Percentiles rank a stretch among this genome's conserved stretches.
Conservation (phyloP, 768 basidiomycete species). For the Agaricus subrufescens region DNA sequence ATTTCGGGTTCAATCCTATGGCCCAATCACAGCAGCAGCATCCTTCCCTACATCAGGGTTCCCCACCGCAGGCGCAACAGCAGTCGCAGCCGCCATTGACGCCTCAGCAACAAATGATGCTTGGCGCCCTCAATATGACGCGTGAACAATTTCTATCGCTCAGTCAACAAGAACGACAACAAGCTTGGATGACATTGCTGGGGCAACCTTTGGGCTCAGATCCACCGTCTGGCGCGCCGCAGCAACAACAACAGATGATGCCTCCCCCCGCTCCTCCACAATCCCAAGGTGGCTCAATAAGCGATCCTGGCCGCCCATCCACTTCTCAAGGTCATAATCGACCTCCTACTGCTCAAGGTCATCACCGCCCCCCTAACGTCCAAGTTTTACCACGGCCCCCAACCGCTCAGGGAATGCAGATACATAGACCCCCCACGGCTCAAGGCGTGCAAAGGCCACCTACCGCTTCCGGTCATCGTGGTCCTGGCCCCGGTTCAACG, state of each 20-base stretch:
- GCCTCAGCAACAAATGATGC: conserved; percentile 13
- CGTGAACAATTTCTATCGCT: conserved; percentile 26
- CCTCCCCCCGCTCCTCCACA: conserved; percentile 23
- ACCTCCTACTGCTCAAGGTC: conserved; percentile 7
- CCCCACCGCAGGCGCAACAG: conserved; percentile 6
- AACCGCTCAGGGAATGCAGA: conserved; percentile 11
- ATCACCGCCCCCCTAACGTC: conserved; percentile 13
- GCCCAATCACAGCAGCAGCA: conserved; percentile 12
- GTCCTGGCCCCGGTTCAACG: neutral
- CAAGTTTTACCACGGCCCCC: conserved; percentile 11
- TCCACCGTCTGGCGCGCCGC: conserved; percentile 5
- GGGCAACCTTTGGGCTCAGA: conserved; percentile 11
- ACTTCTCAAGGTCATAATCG: conserved; percentile 8
- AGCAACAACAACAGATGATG: conserved; percentile 22
- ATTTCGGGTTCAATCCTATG: conserved; percentile 13
- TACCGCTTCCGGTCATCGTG: conserved; percentile 7
- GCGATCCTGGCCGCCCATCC: conserved; percentile 6
- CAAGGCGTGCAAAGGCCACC: conserved; percentile 9
- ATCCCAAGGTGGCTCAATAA: conserved; percentile 8
- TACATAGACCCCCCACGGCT: conserved; percentile 6
- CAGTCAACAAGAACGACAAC: conserved; percentile 20
- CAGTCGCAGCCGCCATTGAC: neutral
- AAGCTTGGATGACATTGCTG: conserved; percentile 17
- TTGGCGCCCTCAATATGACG: conserved; percentile 21
- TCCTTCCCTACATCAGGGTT: conserved; percentile 15